phyloP scores from a whole-genome alignment of 805 yeast genomes.

The Saccharomycopsis sp. region DNA sequence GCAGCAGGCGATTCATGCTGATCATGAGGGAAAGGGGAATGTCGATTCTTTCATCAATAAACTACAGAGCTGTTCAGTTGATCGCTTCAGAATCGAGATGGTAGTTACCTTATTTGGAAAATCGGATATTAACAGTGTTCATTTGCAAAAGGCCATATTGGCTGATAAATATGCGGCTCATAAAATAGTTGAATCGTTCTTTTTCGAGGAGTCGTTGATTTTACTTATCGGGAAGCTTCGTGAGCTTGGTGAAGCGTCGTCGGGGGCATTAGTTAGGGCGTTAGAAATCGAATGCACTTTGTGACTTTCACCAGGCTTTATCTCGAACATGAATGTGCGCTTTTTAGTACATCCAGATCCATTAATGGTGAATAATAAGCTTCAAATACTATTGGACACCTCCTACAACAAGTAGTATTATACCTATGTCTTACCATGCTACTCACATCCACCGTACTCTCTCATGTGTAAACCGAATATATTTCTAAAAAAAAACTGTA shows the following conservation, averaged over 20 bases:
- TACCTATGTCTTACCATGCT: too few species aligned
- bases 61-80: conserved; percentile 1
- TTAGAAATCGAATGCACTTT: neutral
- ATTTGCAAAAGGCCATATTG: neutral
- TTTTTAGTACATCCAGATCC: too few species aligned
- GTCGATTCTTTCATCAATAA: conserved; percentile 1
- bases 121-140: neutral
- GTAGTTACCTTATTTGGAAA: neutral
- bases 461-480: neutral
- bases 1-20: too few species aligned
- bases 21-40: neutral
- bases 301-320: too few species aligned
- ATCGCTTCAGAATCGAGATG: conserved; percentile 9
- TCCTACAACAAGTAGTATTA: too few species aligned
- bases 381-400: too few species aligned
- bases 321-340: too few species aligned
- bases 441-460: too few species aligned
- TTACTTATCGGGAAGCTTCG: neutral
- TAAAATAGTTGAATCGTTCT: neutral
- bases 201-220: neutral
- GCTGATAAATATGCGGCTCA: neutral
- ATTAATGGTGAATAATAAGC: too few species aligned
- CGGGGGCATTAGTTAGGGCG: neutral
- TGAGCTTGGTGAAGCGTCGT: neutral
- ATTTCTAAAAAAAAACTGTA: too few species aligned